A percentile compares a stretch with the other conserved stretches of the same genome.
Conservation (phyloP, 495 filamentous ascomycete genomes). For the Parathielavia hyrcaniae region DNA sequence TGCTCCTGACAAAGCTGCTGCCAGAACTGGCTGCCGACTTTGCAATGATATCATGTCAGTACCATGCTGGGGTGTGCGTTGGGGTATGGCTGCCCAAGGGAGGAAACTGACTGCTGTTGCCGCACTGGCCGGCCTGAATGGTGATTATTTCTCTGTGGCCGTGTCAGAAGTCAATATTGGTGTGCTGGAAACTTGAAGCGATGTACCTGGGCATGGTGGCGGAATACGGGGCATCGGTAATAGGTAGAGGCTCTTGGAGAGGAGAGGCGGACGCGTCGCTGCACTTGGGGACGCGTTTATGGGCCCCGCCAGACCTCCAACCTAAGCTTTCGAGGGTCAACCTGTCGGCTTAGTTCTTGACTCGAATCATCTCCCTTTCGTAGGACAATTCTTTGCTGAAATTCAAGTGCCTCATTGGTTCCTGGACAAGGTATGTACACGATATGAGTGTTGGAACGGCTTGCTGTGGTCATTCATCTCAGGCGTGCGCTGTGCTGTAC, state of each 20-base stretch:
- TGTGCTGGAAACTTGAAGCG: background rate
- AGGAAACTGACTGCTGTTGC: constrained; percentile 83
- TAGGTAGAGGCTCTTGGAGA: background rate
- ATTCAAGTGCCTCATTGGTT: background rate
- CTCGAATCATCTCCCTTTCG: no score
- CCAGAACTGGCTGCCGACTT: constrained; percentile 94
- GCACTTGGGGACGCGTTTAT: constrained; percentile 24
- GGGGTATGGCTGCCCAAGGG: background rate
- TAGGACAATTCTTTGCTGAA: no score
- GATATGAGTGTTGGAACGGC: no score
- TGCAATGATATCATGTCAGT: constrained; percentile 17
- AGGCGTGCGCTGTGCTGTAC: no score
- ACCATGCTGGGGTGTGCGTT: no score
- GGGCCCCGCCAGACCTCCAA: constrained; percentile 20
- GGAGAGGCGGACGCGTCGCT: constrained; percentile 17
- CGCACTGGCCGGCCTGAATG: constrained; percentile 97
- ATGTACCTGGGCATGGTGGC: constrained; percentile 47
- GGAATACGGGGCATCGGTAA: constrained; percentile 26
- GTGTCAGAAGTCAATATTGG: background rate
- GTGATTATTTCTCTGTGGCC: constrained; percentile 92
- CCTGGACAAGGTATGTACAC: no score
- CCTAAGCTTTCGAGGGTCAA: constrained; percentile 2
- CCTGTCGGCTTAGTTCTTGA: background rate
- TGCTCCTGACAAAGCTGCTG: constrained; percentile 96
- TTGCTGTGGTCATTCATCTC: no score